Evolutionary conservation across 805 yeast genomes (phyloP).

Genomic region (Wickerhamiella bombiphila): DNA sequence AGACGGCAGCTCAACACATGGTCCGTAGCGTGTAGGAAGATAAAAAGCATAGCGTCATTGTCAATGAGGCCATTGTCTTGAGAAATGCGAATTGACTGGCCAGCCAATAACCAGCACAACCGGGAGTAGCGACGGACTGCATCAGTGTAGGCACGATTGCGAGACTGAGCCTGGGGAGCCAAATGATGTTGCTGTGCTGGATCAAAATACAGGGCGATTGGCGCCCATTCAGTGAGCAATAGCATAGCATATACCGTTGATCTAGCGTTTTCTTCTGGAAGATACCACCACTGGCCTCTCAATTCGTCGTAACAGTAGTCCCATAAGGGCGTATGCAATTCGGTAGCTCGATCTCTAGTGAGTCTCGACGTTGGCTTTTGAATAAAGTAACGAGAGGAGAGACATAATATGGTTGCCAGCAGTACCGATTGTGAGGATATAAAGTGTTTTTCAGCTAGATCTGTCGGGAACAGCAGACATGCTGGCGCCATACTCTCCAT

Average conservation of each 20-base stretch:
- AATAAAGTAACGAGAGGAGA: slow-evolving; percentile 5
- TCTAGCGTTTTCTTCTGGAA: slow-evolving; percentile 4
- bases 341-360: not conserved
- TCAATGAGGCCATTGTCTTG: slow-evolving; percentile 77
- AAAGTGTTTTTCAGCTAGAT: slow-evolving; percentile 3
- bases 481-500: slow-evolving; percentile 6
- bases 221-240: slow-evolving; percentile 6
- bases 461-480: slow-evolving; percentile 6
- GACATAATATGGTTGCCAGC: slow-evolving; percentile 4
- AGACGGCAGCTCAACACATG: slow-evolving; percentile 68
- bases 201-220: slow-evolving; percentile 2
- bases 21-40: slow-evolving; percentile 77
- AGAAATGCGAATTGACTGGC: slow-evolving; percentile 71
- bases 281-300: slow-evolving; percentile 6
- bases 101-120: slow-evolving; percentile 90
- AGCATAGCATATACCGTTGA: slow-evolving; percentile 6
- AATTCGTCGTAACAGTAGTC: slow-evolving; percentile 4
- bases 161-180: not conserved
- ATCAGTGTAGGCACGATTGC: slow-evolving; percentile 1
- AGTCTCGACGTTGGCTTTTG: slow-evolving; percentile 1
- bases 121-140: slow-evolving; percentile 23
- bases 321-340: slow-evolving; percentile 7
- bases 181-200: not conserved
- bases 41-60: slow-evolving; percentile 54
- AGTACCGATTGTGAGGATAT: slow-evolving; percentile 10